These are phyloP conservation scores for Globisporangium orthogonon DNA, from an alignment of 352 stramenopile genomes.

Conservation along the genomic window DNA sequence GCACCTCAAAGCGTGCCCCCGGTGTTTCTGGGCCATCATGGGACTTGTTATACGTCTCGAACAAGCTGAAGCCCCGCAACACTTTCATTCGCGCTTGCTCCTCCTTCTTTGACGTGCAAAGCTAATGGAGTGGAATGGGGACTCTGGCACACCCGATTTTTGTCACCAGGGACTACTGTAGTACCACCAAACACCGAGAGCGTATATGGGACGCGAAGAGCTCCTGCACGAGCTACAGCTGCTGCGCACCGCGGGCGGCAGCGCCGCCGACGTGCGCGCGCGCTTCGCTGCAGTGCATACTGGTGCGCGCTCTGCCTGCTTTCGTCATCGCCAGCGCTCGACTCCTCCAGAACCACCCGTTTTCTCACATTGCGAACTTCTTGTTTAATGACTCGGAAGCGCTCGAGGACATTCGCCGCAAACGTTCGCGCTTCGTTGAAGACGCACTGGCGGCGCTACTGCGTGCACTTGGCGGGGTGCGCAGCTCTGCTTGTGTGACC, in stretches of 20 bases:
- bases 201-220: slow-evolving; percentile 13
- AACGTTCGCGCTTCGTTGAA: slow-evolving; percentile 65
- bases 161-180: neutral
- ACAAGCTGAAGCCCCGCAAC: no score
- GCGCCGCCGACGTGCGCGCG: neutral
- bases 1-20: no score
- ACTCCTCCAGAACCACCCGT: neutral
- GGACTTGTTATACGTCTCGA: no score
- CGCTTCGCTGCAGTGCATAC: slow-evolving; percentile 5
- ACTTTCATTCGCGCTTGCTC: no score
- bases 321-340: neutral
- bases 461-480: slow-evolving; percentile 16
- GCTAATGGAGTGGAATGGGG: no score
- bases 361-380: neutral
- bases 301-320: neutral
- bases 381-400: slow-evolving; percentile 17
- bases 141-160: neutral
- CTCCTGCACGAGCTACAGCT: slow-evolving; percentile 9
- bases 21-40: no score
- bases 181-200: neutral
- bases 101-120: no score
- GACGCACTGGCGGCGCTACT: slow-evolving; percentile 49
- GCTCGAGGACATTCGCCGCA: slow-evolving; percentile 44
- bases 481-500: neutral
- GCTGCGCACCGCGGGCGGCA: slow-evolving; percentile 5